phyloP scores from a whole-genome alignment of 768 basidiomycete genomes.

The Pleurotus tuoliensis region DNA sequence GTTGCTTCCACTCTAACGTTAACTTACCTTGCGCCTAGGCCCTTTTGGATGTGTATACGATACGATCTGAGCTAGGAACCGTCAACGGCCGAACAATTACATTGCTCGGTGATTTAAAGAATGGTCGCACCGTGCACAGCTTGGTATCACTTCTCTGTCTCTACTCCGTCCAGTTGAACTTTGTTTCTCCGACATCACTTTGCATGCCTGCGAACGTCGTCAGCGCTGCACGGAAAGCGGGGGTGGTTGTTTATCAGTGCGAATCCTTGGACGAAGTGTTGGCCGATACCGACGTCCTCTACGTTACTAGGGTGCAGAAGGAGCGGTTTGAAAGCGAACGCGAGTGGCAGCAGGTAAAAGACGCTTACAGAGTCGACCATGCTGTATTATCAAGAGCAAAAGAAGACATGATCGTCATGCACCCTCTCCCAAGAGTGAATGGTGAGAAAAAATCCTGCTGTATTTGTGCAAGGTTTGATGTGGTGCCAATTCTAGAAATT shows the following conservation, averaged over 20 bases:
- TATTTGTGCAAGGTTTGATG: neutral
- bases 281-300: slow-evolving; percentile 90
- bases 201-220: slow-evolving; percentile 89
- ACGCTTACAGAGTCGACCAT: slow-evolving; percentile 91
- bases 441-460: slow-evolving; percentile 38
- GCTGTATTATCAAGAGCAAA: slow-evolving; percentile 91
- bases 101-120: slow-evolving; percentile 92
- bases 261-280: slow-evolving; percentile 92
- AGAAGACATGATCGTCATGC: slow-evolving; percentile 98
- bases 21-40: slow-evolving; percentile 43
- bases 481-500: slow-evolving; percentile 63
- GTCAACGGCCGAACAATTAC: slow-evolving; percentile 95
- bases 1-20: neutral
- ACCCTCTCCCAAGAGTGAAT: slow-evolving; percentile 92
- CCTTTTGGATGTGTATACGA: slow-evolving; percentile 86
- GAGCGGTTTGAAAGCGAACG: slow-evolving; percentile 80
- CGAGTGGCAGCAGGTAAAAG: slow-evolving; percentile 91
- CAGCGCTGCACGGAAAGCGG: slow-evolving; percentile 77
- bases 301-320: slow-evolving; percentile 94
- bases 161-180: slow-evolving; percentile 93
- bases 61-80: slow-evolving; percentile 95
- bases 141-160: slow-evolving; percentile 88
- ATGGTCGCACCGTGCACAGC: slow-evolving; percentile 96
- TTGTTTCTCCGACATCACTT: slow-evolving; percentile 84
- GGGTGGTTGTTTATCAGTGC: slow-evolving; percentile 72